Evolutionary conservation across 2,329 filamentous ascomycete species (phyloP).

Genomic region (Blastomyces parvus): DNA sequence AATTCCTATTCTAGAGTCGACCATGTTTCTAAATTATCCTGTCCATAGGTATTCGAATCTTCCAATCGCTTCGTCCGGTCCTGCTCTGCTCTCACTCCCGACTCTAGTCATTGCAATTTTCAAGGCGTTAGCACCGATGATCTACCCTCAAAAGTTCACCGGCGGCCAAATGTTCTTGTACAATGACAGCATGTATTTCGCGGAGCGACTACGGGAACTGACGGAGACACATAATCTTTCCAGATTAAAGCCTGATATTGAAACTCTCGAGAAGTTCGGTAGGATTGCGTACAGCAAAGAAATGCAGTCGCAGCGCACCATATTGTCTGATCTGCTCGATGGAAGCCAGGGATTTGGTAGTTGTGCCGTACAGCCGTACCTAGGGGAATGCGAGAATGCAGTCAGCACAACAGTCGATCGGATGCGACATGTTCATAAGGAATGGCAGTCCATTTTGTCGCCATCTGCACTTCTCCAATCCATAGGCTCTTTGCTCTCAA

Average conservation of each 20-base stretch:
- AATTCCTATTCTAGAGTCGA: not conserved
- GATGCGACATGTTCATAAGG: constrained; percentile 46
- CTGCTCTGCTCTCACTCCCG: constrained; percentile 38
- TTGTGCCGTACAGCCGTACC: constrained; percentile 51
- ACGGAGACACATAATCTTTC: constrained; percentile 39
- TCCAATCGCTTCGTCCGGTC: constrained; percentile 33
- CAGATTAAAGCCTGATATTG: constrained; percentile 46
- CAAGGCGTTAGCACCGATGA: constrained; percentile 39
- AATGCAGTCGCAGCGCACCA: constrained; percentile 56
- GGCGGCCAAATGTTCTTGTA: constrained; percentile 56
- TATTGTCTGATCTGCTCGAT: constrained; percentile 53
- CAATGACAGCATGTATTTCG: constrained; percentile 53
- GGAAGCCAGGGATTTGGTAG: constrained; percentile 53
- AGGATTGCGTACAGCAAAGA: constrained; percentile 53
- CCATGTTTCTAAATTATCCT: constrained; percentile 7
- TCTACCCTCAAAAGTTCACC: constrained; percentile 36
- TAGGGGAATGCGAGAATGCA: constrained; percentile 51
- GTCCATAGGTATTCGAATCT: constrained; percentile 23
- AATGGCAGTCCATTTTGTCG: constrained; percentile 51
- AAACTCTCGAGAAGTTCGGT: constrained; percentile 49
- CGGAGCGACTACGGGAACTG: constrained; percentile 44
- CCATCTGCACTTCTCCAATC: constrained; percentile 53
- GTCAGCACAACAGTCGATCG: constrained; percentile 50
- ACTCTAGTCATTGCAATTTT: constrained; percentile 43
- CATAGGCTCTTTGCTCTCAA: constrained; percentile 49